These are phyloP conservation scores for Wickerhamiella domercqiae DNA, from an alignment of 805 yeast species.

Conservation along the genomic window DNA sequence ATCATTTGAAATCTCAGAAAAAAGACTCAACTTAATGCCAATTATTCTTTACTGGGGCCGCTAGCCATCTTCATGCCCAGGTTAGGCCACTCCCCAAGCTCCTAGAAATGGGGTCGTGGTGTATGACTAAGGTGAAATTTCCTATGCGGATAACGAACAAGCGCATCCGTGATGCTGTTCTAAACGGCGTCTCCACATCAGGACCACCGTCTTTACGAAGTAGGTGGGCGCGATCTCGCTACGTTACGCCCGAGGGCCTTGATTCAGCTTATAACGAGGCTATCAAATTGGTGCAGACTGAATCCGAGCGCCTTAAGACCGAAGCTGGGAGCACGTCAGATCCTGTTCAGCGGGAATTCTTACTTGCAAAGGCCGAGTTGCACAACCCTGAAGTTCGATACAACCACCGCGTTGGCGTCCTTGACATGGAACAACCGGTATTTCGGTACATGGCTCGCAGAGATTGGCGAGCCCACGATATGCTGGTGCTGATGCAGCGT, in stretches of 20 bases:
- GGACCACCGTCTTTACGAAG: conserved; percentile 19
- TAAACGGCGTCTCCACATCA: conserved; percentile 16
- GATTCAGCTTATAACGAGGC: conserved; percentile 62
- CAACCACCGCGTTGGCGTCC: conserved; percentile 35
- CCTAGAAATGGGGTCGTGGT: too few relatives aligned
- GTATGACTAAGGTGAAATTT: too few relatives aligned
- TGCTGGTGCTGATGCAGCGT: conserved; percentile 81
- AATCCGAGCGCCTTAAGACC: conserved; percentile 32
- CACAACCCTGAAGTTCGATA: conserved; percentile 75
- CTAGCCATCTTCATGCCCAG: too few relatives aligned
- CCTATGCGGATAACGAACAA: conserved; percentile 14
- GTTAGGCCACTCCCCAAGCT: too few relatives aligned
- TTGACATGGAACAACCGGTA: conserved; percentile 66
- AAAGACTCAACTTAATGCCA: too few relatives aligned
- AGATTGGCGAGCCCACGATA: conserved; percentile 56
- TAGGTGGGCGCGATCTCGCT: conserved; percentile 25
- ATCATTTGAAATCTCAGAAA: too few relatives aligned
- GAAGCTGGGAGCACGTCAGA: conserved; percentile 23
- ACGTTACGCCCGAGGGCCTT: conserved; percentile 53
- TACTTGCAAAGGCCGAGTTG: conserved; percentile 47
- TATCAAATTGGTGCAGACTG: conserved; percentile 37
- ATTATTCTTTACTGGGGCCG: too few relatives aligned
- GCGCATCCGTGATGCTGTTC: conserved; percentile 18
- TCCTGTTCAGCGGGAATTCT: conserved; percentile 15
- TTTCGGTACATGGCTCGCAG: conserved; percentile 52